Conservation (phyloP, 2,329 filamentous ascomycete species). For the Penicillium aurantiogriseum region DNA sequence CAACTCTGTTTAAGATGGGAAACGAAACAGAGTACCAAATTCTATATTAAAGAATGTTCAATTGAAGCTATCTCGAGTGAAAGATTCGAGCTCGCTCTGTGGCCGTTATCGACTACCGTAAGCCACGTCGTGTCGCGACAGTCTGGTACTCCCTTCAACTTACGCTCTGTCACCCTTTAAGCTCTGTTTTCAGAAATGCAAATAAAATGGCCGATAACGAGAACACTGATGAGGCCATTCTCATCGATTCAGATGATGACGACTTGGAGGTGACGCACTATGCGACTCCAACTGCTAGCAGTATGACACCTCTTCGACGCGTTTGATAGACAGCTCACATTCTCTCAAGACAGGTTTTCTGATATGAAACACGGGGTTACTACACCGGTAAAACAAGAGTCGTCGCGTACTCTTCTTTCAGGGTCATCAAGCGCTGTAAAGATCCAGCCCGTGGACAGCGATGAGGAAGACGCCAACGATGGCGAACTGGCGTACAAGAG, state of each 20-base stretch:
- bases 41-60: fast-evolving
- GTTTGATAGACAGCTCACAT: conserved; percentile 21
- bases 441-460: conserved; percentile 26
- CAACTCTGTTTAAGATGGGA: too few relatives aligned
- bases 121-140: not conserved
- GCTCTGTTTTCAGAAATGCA: conserved; percentile 8
- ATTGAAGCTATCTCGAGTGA: not conserved
- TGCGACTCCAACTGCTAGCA: not conserved
- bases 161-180: not conserved
- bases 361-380: not conserved
- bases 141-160: not conserved
- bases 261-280: conserved; percentile 45
- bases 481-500: conserved; percentile 55
- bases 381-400: conserved; percentile 6
- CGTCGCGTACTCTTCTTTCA: conserved; percentile 1
- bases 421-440: conserved; percentile 21
- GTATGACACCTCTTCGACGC: conserved; percentile 17
- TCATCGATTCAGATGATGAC: conserved; percentile 38
- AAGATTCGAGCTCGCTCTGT: not conserved
- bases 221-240: conserved; percentile 26
- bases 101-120: conserved; percentile 1
- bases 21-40: not conserved
- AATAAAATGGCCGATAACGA: conserved; percentile 12
- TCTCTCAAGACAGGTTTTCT: conserved; percentile 7
- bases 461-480: conserved; percentile 38